Percentiles rank a stretch among this genome's conserved stretches.
Evolutionary conservation across 1,139 yeast genomes (phyloP).

Genomic region (Pichia sp.): DNA sequence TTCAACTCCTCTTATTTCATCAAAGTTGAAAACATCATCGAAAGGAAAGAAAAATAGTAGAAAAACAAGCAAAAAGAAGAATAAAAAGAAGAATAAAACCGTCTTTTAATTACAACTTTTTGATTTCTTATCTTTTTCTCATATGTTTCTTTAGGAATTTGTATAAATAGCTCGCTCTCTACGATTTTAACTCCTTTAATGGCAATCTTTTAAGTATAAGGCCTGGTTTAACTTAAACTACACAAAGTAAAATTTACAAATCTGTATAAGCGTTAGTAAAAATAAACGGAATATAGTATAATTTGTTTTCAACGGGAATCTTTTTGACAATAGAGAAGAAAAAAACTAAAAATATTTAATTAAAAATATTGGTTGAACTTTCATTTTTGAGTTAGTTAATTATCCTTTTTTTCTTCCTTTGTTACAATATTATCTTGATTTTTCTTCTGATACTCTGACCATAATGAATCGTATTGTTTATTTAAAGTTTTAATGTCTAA

Average conservation of each 20-base stretch:
- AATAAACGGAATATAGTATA: too few species aligned
- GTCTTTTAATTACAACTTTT: neutral
- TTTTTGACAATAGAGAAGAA: conserved; percentile 15
- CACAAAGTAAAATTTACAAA: neutral
- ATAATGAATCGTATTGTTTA: conserved; percentile 50
- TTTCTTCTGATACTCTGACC: conserved; percentile 45
- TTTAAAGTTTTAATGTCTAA: conserved; percentile 44
- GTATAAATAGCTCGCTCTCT: neutral
- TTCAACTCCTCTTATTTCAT: neutral
- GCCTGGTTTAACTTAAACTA: too few species aligned
- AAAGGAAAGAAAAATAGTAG: neutral
- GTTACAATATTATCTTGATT: conserved; percentile 20
- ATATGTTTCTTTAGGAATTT: neutral
- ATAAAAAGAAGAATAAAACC: conserved; percentile 6
- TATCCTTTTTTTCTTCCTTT: conserved; percentile 1
- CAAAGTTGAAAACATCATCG: neutral
- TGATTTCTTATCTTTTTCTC: neutral
- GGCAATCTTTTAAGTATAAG: too few species aligned
- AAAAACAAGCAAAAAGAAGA: conserved; percentile 1
- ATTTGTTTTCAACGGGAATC: conserved; percentile 15
- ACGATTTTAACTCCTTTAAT: neutral
- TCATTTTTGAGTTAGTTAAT: neutral
- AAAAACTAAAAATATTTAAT: conserved; percentile 10
- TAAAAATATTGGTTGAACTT: neutral
- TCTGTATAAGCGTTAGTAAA: neutral